Conservation (phyloP, 2,329 filamentous ascomycete genomes). For the Stemphylium lycopersici region DNA sequence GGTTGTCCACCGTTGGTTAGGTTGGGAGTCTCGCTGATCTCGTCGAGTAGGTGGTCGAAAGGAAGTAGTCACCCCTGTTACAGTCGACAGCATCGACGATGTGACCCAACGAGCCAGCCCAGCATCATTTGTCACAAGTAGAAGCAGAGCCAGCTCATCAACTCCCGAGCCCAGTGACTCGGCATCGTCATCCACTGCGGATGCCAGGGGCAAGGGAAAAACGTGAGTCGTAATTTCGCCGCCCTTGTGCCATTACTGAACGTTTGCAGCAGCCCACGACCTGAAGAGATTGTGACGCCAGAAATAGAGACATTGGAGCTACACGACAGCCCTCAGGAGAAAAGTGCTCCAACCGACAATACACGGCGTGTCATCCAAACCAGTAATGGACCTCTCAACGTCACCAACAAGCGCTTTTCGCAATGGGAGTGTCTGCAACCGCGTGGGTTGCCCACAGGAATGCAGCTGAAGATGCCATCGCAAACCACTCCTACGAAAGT, state of each 20-base stretch:
- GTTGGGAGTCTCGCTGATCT: not conserved
- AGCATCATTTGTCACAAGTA: constrained; percentile 32
- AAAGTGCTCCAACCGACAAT: constrained; percentile 1
- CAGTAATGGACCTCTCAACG: constrained; percentile 16
- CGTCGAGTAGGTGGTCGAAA: constrained; percentile 32
- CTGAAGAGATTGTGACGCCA: constrained; percentile 27
- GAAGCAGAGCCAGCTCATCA: constrained; percentile 27
- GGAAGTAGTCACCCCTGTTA: constrained; percentile 28
- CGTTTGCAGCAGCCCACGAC: constrained; percentile 19
- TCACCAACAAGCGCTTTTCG: constrained; percentile 38
- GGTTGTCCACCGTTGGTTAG: constrained; percentile 6
- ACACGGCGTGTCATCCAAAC: constrained; percentile 18
- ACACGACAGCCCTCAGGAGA: constrained; percentile 18
- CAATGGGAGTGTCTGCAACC: constrained; percentile 44
- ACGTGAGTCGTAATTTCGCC: constrained; percentile 5
- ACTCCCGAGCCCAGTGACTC: constrained; percentile 15
- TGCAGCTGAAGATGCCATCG: constrained; percentile 23
- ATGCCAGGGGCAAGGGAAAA: constrained; percentile 4
- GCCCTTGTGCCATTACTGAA: constrained; percentile 2
- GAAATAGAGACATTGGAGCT: constrained; percentile 29
- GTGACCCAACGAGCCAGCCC: constrained; percentile 34
- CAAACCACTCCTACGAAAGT: constrained; percentile 22
- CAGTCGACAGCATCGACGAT: constrained; percentile 29
- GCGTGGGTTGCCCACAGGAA: constrained; percentile 21
- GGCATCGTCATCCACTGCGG: not conserved